These are phyloP conservation scores for Saturnispora gosingensis DNA, from an alignment of 805 yeast genomes.

Conservation along the genomic window DNA sequence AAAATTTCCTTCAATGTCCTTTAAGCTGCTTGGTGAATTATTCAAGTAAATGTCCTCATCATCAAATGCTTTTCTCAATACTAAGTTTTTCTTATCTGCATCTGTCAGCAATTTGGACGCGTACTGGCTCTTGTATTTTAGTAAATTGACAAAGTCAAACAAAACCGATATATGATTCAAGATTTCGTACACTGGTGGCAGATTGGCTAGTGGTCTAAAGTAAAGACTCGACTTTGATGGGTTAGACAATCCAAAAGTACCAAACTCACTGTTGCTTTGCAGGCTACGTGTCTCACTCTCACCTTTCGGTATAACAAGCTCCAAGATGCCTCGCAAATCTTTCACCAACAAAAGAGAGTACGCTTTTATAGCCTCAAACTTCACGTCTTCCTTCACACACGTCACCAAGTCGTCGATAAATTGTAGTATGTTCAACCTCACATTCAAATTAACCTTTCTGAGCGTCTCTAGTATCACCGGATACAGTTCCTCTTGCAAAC, in stretches of 20 bases:
- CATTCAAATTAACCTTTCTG: slow-evolving; percentile 44
- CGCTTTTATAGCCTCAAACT: slow-evolving; percentile 10
- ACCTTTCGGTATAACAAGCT: slow-evolving; percentile 28
- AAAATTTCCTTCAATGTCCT: slow-evolving; percentile 10
- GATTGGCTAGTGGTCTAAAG: slow-evolving; percentile 22
- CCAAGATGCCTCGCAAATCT: slow-evolving; percentile 28
- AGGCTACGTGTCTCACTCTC: neutral
- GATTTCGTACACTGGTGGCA: slow-evolving; percentile 21
- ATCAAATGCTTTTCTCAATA: slow-evolving; percentile 26
- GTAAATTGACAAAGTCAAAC: slow-evolving; percentile 15
- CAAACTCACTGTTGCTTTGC: neutral
- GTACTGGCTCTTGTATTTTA: slow-evolving; percentile 23
- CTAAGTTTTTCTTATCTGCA: slow-evolving; percentile 28
- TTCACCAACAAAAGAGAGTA: slow-evolving; percentile 17
- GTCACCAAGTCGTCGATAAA: slow-evolving; percentile 55
- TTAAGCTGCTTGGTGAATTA: neutral
- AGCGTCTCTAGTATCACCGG: slow-evolving; percentile 57
- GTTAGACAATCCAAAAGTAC: neutral
- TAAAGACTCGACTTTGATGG: slow-evolving; percentile 9
- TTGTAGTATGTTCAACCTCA: slow-evolving; percentile 57
- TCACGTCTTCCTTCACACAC: slow-evolving; percentile 17
- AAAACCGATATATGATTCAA: slow-evolving; percentile 20
- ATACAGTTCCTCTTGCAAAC: slow-evolving; percentile 57
- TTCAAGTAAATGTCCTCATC: slow-evolving; percentile 8
- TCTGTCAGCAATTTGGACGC: slow-evolving; percentile 26